Percentiles rank a stretch among this genome's conserved stretches.
Conservation (phyloP, 306 rosid genomes). For the Prunus armeniaca region DNA sequence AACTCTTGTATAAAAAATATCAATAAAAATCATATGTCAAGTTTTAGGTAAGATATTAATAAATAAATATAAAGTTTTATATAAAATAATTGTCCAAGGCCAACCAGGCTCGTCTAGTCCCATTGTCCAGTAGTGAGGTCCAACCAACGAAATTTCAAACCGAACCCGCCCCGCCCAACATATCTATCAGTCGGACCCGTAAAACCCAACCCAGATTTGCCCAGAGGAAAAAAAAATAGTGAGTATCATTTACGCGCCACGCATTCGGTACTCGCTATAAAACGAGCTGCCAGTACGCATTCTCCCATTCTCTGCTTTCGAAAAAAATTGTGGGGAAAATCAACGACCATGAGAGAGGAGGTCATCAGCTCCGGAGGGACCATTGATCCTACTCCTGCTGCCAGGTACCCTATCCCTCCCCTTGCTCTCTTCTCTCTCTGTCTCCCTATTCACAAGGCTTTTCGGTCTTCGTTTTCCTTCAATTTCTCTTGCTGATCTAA, state of each 20-base stretch:
- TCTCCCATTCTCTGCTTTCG: neutral
- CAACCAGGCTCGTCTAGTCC: too few species aligned
- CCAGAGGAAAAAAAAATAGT: neutral
- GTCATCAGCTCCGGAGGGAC: constrained; percentile 93
- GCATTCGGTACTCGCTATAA: neutral
- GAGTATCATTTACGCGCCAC: constrained; percentile 20
- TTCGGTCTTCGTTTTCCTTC: constrained; percentile 10
- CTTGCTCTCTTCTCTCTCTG: constrained; percentile 8
- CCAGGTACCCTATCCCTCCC: constrained; percentile 46
- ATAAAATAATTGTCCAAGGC: too few species aligned
- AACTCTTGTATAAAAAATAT: too few species aligned
- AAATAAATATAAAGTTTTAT: too few species aligned
- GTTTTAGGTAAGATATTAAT: too few species aligned
- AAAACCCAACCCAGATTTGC: neutral
- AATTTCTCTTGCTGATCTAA: constrained; percentile 5
- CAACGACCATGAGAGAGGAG: constrained; percentile 71
- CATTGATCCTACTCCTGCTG: constrained; percentile 86
- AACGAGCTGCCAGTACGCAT: neutral
- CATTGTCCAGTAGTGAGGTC: neutral
- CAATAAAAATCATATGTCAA: too few species aligned
- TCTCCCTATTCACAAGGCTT: neutral
- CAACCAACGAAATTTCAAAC: neutral
- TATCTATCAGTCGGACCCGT: neutral
- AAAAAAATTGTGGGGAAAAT: neutral
- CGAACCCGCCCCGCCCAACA: neutral